phyloP scores from a whole-genome alignment of 2,329 filamentous ascomycete genomes.

The Capronia epimyces region DNA sequence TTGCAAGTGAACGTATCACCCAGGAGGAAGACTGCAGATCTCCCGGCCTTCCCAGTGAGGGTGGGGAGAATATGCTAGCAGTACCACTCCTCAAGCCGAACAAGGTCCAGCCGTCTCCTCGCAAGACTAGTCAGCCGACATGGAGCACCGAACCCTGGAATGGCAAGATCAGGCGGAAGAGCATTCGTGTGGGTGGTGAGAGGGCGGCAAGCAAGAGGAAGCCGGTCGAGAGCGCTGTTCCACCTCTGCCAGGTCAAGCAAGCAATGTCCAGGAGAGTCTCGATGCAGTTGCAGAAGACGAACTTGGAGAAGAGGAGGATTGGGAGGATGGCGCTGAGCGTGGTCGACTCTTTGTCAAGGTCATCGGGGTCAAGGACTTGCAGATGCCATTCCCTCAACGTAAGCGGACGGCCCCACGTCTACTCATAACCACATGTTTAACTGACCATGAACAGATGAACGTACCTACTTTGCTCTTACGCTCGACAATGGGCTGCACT shows the following conservation, averaged over 20 bases:
- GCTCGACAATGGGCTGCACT: slow-evolving; percentile 96
- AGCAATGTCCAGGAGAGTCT: slow-evolving; percentile 65
- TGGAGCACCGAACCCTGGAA: slow-evolving; percentile 99
- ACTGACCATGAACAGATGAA: slow-evolving; percentile 57
- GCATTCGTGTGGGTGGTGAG: slow-evolving; percentile 54
- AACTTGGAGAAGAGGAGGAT: slow-evolving; percentile 48
- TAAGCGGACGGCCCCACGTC: slow-evolving; percentile 46
- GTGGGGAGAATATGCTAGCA: slow-evolving; percentile 41
- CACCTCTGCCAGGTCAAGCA: slow-evolving; percentile 80
- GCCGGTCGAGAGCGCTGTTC: slow-evolving; percentile 59
- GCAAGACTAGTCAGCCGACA: slow-evolving; percentile 76
- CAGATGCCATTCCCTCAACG: slow-evolving; percentile 86
- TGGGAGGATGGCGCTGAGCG: slow-evolving; percentile 78
- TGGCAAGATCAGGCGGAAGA: slow-evolving; percentile 64
- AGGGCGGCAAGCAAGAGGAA: slow-evolving; percentile 54
- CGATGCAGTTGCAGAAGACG: slow-evolving; percentile 64
- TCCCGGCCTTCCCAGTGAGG: slow-evolving; percentile 12
- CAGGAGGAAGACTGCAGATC: slow-evolving; percentile 52
- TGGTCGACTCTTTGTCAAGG: slow-evolving; percentile 92
- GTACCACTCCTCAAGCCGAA: slow-evolving; percentile 30
- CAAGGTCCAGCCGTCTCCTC: slow-evolving; percentile 52
- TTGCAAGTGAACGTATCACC: slow-evolving; percentile 70
- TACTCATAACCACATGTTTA: neutral
- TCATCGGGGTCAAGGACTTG: slow-evolving; percentile 94
- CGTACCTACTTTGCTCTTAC: slow-evolving; percentile 92